Percentiles rank a stretch among this genome's conserved stretches.
These are phyloP conservation scores for Fabrea salina DNA, from an alignment of 169 alveolate species.

Conservation along the genomic window DNA sequence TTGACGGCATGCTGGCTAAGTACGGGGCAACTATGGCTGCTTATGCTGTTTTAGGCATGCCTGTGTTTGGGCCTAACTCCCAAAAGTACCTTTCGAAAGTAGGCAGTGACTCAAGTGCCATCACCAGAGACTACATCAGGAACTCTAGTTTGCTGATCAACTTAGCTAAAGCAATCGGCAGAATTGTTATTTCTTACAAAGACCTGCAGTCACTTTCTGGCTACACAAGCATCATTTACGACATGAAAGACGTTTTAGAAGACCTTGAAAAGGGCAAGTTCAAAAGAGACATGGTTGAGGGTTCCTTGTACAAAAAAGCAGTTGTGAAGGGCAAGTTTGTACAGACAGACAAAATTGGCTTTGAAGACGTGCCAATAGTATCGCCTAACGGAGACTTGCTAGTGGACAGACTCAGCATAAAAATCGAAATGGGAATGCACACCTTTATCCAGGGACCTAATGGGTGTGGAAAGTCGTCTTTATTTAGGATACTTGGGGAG, in stretches of 20 bases:
- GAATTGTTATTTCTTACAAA: conserved; percentile 80
- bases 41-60: conserved; percentile 80
- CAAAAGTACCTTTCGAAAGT: conserved; percentile 49
- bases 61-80: conserved; percentile 76
- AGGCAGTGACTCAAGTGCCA: conserved; percentile 58
- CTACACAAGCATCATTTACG: conserved; percentile 69
- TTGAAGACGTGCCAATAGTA: conserved; percentile 74
- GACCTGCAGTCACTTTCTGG: conserved; percentile 83
- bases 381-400: conserved; percentile 83
- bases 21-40: conserved; percentile 86
- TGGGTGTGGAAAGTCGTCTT: conserved; percentile 86
- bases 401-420: conserved; percentile 58
- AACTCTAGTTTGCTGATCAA: conserved; percentile 77
- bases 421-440: conserved; percentile 76
- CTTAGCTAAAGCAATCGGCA: conserved; percentile 86
- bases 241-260: conserved; percentile 65
- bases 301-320: not conserved
- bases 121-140: conserved; percentile 82
- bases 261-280: conserved; percentile 67
- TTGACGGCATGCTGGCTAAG: conserved; percentile 79
- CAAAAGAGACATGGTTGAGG: conserved; percentile 17
- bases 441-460: conserved; percentile 86
- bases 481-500: conserved; percentile 83
- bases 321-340: conserved; percentile 13
- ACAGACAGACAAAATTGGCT: conserved; percentile 49